These are phyloP conservation scores for Alloteropsis angusta DNA, from an alignment of 202 grass and related monocot species.

Conservation along the genomic window DNA sequence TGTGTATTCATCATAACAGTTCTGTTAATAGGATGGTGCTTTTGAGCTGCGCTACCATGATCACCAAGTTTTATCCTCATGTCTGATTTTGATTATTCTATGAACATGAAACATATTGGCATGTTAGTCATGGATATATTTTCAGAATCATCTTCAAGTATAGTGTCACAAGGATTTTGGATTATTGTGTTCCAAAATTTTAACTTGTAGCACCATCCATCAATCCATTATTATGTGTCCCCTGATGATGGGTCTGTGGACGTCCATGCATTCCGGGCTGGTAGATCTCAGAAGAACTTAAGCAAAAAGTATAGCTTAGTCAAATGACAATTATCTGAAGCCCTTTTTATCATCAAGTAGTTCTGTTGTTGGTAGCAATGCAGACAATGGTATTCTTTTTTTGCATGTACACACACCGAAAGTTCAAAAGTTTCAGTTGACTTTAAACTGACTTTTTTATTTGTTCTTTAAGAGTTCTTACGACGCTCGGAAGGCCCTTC, in stretches of 20 bases:
- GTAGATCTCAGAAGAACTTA: neutral
- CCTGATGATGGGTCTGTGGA: neutral
- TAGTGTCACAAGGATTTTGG: neutral
- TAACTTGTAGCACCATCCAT: neutral
- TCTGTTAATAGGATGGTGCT: neutral
- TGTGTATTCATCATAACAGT: neutral
- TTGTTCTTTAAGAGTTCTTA: conserved; percentile 44
- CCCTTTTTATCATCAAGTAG: neutral
- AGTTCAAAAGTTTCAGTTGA: neutral
- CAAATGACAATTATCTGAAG: neutral
- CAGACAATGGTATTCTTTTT: neutral
- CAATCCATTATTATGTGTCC: neutral
- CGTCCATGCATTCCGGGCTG: neutral
- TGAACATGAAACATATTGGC: neutral
- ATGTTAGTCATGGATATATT: neutral
- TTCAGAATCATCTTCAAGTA: neutral
- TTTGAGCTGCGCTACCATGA: neutral
- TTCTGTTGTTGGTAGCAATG: neutral
- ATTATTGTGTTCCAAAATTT: neutral
- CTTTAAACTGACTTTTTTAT: neutral
- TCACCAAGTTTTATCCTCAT: neutral
- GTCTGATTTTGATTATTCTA: neutral
- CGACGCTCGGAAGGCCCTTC: conserved; percentile 69
- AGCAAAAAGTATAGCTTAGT: neutral
- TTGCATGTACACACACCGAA: neutral